Conservation (phyloP, 345 rosid genomes). For the Citrus unshiu region DNA sequence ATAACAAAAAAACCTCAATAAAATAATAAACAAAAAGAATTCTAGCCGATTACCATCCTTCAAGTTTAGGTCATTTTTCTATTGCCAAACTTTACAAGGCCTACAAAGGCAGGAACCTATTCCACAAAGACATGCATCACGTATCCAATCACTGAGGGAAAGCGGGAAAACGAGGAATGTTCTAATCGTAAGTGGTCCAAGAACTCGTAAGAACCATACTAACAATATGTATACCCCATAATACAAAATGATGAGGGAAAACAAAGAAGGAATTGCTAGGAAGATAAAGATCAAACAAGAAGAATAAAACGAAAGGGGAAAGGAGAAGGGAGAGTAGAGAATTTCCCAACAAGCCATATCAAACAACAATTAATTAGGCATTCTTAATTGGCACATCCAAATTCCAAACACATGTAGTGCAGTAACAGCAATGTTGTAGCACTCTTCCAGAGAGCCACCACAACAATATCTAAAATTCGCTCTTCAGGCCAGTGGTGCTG, state of each 20-base stretch:
- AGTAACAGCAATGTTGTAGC: neutral
- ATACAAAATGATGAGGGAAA: neutral
- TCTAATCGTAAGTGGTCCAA: neutral
- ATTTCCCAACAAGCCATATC: neutral
- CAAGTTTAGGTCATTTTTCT: neutral
- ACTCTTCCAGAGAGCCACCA: neutral
- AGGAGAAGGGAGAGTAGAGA: neutral
- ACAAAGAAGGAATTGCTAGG: neutral
- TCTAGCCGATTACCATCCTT: no score
- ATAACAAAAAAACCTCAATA: neutral
- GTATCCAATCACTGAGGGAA: neutral
- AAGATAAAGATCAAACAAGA: neutral
- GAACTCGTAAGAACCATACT: neutral
- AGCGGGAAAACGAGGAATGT: neutral
- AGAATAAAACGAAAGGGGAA: neutral
- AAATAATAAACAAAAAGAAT: no score
- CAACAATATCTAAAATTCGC: neutral
- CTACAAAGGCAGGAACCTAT: neutral
- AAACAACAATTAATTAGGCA: neutral
- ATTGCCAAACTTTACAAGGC: neutral
- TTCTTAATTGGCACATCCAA: neutral
- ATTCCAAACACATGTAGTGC: neutral
- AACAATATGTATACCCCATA: neutral
- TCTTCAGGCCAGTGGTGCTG: neutral
- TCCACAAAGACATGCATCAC: neutral